phyloP scores from a whole-genome alignment of 345 rosid species.

The Boechera stricta region DNA sequence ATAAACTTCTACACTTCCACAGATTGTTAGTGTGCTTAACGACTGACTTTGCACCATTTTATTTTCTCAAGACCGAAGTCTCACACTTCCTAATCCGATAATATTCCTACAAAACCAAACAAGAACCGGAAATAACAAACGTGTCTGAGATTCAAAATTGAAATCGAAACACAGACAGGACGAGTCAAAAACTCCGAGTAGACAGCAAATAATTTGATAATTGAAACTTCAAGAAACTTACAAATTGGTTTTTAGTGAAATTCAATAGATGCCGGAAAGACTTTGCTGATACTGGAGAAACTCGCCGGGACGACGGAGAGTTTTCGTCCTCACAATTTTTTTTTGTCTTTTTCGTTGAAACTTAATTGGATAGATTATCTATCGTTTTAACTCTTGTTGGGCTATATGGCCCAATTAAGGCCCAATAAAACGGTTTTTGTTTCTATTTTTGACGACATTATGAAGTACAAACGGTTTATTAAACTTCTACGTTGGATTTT shows the following conservation, averaged over 20 bases:
- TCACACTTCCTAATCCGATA: slow-evolving; percentile 5
- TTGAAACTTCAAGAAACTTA: background rate
- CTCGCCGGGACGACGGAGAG: slow-evolving; percentile 37
- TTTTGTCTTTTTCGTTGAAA: background rate
- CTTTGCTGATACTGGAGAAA: slow-evolving; percentile 32
- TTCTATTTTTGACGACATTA: no score
- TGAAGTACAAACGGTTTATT: background rate
- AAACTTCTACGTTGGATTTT: no score
- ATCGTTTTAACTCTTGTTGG: background rate
- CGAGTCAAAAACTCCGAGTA: background rate
- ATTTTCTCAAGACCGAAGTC: background rate
- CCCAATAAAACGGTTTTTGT: background rate
- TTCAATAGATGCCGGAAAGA: background rate
- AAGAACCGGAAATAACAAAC: slow-evolving; percentile 26
- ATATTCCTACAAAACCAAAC: slow-evolving; percentile 19
- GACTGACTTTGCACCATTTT: slow-evolving; percentile 65
- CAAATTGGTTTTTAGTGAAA: background rate
- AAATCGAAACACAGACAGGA: background rate
- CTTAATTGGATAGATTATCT: background rate
- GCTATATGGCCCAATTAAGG: background rate
- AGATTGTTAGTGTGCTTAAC: slow-evolving; percentile 53
- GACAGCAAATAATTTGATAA: background rate
- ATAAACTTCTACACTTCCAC: slow-evolving; percentile 52
- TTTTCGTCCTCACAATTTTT: slow-evolving; percentile 43
- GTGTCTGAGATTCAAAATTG: slow-evolving; percentile 13